Percentiles rank a stretch among this genome's conserved stretches.
These are phyloP conservation scores for Chalciporus pseudorubinellus DNA, from an alignment of 768 basidiomycete species.

Conservation along the genomic window DNA sequence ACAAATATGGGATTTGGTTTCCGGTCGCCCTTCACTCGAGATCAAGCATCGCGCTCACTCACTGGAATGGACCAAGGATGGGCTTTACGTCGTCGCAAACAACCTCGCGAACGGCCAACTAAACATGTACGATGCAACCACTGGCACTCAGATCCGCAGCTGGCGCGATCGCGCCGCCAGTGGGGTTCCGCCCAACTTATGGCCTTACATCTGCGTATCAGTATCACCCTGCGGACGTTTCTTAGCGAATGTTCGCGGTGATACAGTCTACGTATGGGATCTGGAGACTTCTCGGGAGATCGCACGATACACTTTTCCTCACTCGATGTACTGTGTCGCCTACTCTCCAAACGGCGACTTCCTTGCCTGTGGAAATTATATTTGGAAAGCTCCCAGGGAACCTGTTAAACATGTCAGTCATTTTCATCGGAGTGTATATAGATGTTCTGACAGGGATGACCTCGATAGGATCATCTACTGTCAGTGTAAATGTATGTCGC, in stretches of 20 bases:
- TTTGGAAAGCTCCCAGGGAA: constrained; percentile 14
- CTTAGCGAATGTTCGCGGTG: constrained; percentile 22
- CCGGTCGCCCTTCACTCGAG: constrained; percentile 19
- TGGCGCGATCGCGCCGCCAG: constrained; percentile 16
- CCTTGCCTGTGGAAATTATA: constrained; percentile 15
- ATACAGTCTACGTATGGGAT: constrained; percentile 16
- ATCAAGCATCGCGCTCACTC: constrained; percentile 27
- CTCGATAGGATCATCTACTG: not conserved
- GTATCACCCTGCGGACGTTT: constrained; percentile 18
- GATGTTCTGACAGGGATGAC: not conserved
- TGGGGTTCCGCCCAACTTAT: constrained; percentile 7
- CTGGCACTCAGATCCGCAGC: constrained; percentile 17
- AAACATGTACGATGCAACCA: constrained; percentile 21
- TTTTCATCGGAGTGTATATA: not conserved
- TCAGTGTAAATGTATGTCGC: not conserved
- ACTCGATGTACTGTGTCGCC: constrained; percentile 23
- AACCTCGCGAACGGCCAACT: constrained; percentile 25
- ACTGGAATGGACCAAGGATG: constrained; percentile 25
- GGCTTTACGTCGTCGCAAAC: constrained; percentile 15
- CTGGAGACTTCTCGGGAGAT: constrained; percentile 15
- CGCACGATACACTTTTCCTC: constrained; percentile 20
- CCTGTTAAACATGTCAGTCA: constrained; percentile 8
- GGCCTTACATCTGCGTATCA: constrained; percentile 25
- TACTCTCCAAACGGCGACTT: constrained; percentile 22
- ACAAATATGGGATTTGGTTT: constrained; percentile 22